Evolutionary conservation across 2,329 filamentous ascomycete species (phyloP).

Genomic region (Ilyonectria robusta): DNA sequence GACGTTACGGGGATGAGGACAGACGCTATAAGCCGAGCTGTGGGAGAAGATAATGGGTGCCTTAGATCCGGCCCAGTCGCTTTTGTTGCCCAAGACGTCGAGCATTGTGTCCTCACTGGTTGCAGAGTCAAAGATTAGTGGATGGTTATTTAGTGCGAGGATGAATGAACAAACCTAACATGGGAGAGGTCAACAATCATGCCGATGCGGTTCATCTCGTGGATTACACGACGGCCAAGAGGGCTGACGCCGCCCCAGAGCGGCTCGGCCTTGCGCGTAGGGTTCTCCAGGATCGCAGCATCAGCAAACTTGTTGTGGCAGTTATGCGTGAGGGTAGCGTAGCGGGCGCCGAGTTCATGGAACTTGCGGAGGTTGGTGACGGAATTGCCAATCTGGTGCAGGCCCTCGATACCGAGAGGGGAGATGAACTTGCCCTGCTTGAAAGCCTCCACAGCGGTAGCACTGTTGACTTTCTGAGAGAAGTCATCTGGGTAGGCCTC

Average conservation of each 20-base stretch:
- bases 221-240: constrained; percentile 77
- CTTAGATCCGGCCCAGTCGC: constrained; percentile 77
- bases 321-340: constrained; percentile 92
- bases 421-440: constrained; percentile 77
- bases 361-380: constrained; percentile 82
- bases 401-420: constrained; percentile 85
- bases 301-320: constrained; percentile 94
- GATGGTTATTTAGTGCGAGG: no score
- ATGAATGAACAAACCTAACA: constrained; percentile 55
- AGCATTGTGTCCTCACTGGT: constrained; percentile 85
- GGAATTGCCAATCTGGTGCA: constrained; percentile 94
- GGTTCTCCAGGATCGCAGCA: constrained; percentile 76
- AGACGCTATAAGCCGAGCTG: constrained; percentile 84
- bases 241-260: constrained; percentile 81
- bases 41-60: constrained; percentile 93
- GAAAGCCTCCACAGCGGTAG: constrained; percentile 74
- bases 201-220: constrained; percentile 94
- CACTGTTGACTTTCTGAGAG: constrained; percentile 73
- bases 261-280: constrained; percentile 66
- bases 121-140: constrained; percentile 15
- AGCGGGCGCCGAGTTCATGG: constrained; percentile 84
- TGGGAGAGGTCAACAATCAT: constrained; percentile 95
- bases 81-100: constrained; percentile 79
- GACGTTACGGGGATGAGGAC: constrained; percentile 91
- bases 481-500: constrained; percentile 77